Conservation (phyloP, 345 rosid genomes). For the Salix brachista region DNA sequence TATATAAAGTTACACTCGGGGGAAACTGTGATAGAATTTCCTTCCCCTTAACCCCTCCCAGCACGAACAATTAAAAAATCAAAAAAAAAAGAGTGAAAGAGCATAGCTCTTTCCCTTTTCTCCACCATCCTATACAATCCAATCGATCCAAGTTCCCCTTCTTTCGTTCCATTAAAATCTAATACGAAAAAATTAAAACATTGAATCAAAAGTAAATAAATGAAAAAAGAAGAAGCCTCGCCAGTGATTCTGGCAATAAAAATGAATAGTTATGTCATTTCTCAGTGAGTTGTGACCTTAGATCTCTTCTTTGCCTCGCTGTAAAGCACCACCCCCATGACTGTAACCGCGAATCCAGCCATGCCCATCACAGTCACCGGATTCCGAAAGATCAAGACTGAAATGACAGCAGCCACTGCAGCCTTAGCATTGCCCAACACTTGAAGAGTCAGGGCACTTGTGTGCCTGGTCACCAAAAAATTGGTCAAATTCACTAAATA, state of each 20-base stretch:
- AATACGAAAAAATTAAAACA: conserved; percentile 19
- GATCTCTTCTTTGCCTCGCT: conserved; percentile 99
- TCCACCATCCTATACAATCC: conserved; percentile 46
- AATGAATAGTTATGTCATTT: conserved; percentile 20
- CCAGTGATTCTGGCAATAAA: conserved; percentile 39
- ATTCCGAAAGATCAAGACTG: conserved; percentile 84
- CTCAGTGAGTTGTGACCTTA: conserved; percentile 56
- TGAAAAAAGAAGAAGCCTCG: conserved; percentile 31
- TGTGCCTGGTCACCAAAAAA: conserved; percentile 95
- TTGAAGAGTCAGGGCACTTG: conserved; percentile 93
- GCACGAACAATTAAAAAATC: conserved; percentile 14
- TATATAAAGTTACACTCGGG: conserved; percentile 26
- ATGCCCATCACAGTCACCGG: conserved; percentile 94
- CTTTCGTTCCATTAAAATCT: conserved; percentile 23
- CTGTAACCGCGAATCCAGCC: conserved; percentile 77
- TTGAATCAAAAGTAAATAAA: conserved; percentile 27
- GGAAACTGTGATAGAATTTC: conserved; percentile 35
- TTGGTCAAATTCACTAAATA: conserved; percentile 91
- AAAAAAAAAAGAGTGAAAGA: conserved; percentile 16
- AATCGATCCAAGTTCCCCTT: conserved; percentile 31
- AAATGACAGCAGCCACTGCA: conserved; percentile 89
- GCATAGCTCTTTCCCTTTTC: conserved; percentile 22
- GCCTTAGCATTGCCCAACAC: conserved; percentile 99
- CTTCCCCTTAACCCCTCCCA: conserved; percentile 33
- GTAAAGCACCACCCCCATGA: conserved; percentile 97